Base-by-base conservation (phyloP, 2,329 filamentous ascomycete species). In the Anthostomella pinea region DNA sequence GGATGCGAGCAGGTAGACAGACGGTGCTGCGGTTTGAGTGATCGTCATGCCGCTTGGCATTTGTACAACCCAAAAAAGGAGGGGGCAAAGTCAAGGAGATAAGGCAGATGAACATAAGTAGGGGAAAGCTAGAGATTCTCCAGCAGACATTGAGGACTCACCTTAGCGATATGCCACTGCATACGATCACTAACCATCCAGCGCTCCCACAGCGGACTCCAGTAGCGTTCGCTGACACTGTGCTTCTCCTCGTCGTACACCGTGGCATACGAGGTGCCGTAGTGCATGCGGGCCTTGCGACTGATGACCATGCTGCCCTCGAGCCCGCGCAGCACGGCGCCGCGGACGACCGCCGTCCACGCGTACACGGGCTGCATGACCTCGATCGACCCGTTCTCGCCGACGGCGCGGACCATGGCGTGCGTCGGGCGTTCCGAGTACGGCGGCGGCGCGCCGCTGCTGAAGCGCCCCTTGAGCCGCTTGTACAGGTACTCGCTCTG, bases 151-250 rank as follows among this genome's bases (percentile, higher is more conserved):
- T n/a, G n/a, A n/a, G n/a, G n/a, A 63, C 69, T 50, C 52, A 81
- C 83, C 74, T 87, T 88, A 43, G 80, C 77, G 57, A 89, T 87
- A 60, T 89, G 85, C 86, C 86, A 90, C 63, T 88, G 83, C 84
- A 91, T 89, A 30, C 85, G 73, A 59, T 90, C 83, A 29, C 76
- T 81, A 6, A 90, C 85, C 84, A 88, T 89, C 84, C 83, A 89
- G 31, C 84, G 65, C 64, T 89, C 84, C 84, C 84, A 88, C 16
- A 89, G 60, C 5, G 83, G 84, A 48, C 79, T 84, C 85, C 85
- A 90, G 56, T 90, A 90, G 33, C 85, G 68, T 59, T 89, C 85
- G 27, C 71, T 76, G 5, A 86, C 77, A 3, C 77, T 77, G 58
- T 91, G 86, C 56, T 83, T 85, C 31, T 76, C 72, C 54, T 86